Conservation (phyloP, 2,329 filamentous ascomycete species). For the Balansia obtecta region DNA sequence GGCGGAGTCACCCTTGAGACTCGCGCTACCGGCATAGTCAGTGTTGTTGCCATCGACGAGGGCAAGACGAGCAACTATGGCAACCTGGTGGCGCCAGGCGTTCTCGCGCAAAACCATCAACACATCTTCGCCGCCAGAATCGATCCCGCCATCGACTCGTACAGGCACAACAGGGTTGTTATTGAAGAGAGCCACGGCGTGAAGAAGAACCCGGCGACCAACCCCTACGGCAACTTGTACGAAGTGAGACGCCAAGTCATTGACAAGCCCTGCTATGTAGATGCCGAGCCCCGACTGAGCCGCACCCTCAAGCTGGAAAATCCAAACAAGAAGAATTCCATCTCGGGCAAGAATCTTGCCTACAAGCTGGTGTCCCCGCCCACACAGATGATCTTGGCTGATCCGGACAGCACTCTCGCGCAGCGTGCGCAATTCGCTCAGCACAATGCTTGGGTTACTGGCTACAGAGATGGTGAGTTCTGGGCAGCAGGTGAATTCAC, state of each 20-base stretch:
- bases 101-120: conserved; percentile 57
- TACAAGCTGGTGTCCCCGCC: conserved; percentile 35
- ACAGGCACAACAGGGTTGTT: conserved; percentile 36
- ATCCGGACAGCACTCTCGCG: conserved; percentile 29
- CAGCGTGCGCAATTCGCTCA: conserved; percentile 31
- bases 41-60: conserved; percentile 45
- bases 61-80: conserved; percentile 41
- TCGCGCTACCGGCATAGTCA: conserved; percentile 54
- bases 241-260: conserved; percentile 36
- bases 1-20: conserved; percentile 50
- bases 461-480: conserved; percentile 35
- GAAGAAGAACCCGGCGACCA: conserved; percentile 35
- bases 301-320: conserved; percentile 38
- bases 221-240: conserved; percentile 51
- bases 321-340: conserved; percentile 27
- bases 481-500: conserved; percentile 39
- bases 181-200: conserved; percentile 25
- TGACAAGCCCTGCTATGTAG: conserved; percentile 31
- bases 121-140: conserved; percentile 55
- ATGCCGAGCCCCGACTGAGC: conserved; percentile 41
- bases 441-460: conserved; percentile 37
- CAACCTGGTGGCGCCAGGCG: conserved; percentile 50
- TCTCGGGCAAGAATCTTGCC: conserved; percentile 35
- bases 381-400: conserved; percentile 31
- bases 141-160: conserved; percentile 48